Evolutionary conservation across 352 stramenopile genomes (phyloP), one percentile per base, ranked within the genome.

Genomic region (Phytophthora sp.): DNA sequence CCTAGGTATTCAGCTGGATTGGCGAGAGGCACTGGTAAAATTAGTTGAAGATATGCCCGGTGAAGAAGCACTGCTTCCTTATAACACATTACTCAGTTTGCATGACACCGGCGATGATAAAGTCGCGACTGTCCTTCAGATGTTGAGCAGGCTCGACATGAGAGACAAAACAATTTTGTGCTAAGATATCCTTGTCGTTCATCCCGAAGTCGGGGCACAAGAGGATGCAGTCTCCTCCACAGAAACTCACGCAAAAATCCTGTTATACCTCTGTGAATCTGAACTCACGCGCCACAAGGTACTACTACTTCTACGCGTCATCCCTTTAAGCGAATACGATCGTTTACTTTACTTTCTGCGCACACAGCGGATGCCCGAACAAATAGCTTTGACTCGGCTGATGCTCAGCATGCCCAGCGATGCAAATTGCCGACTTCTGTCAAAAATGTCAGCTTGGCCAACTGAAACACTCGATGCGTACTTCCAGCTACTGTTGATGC

Each of bases 401-500:
- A 87, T 89, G 79, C 56, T 84, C 5, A 82, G 72, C 43, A 76
- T 91, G 6, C 66, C 79, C 0, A 65, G 34, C 6, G 65, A 72
- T 8, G 74, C 72, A 0, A 89, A 87, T 45, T 72, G 63, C 37
- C 78, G 79, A 0, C 31, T 89, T 8, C 69, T 91, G 6, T 43
- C 49, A 3, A 84, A 87, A 39, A 45, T 91, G 9, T 62, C 64
- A 4, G 37, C 42, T 21, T 65, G 87, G 30, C 26, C 66, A 4
- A 73, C 53, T 2, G 72, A 89, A 45, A 53, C 59, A 2, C 61
- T 88, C 18, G 82, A 91, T 27, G 69, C 82, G 10, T 88, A 89
- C 46, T 91, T 91, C 38, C 75, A 88, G 45, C 34, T 89, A 15
- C 52, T 89, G 21, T 37, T 91, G 27, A 76, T 91, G 32, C 71